Percentiles rank a stretch among this genome's conserved stretches.
Conservation (phyloP, 257 asterid genomes). For the Nicotiana tomentosiformis region DNA sequence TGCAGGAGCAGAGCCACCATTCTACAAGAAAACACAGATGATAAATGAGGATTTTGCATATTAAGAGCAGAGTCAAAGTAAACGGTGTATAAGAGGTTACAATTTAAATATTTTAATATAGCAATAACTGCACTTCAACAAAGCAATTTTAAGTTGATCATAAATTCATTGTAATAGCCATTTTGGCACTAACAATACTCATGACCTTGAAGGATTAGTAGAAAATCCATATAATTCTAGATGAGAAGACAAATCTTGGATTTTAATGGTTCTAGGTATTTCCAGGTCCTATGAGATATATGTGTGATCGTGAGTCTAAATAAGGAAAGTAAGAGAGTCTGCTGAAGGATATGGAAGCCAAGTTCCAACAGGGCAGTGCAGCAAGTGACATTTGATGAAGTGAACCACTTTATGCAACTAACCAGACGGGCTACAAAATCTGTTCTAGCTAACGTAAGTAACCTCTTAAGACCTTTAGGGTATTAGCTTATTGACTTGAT, state of each 20-base stretch:
- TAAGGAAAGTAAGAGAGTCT: not conserved
- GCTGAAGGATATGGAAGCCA: not conserved
- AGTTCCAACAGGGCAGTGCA: not conserved
- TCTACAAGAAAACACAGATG: conserved; percentile 43
- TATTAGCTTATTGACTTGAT: not conserved
- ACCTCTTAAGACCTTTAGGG: not conserved
- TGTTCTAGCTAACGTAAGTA: not conserved
- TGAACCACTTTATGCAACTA: not conserved
- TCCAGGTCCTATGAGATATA: not conserved
- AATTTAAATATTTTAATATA: not conserved
- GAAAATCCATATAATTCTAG: not conserved
- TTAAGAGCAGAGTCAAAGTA: not conserved
- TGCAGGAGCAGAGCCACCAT: conserved; percentile 45
- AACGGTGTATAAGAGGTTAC: not conserved
- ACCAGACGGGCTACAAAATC: not conserved
- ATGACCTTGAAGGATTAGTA: not conserved
- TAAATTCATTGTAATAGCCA: not conserved
- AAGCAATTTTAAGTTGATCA: not conserved
- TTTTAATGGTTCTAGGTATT: not conserved
- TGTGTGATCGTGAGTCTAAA: not conserved
- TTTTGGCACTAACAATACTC: not conserved
- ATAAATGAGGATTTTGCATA: not conserved
- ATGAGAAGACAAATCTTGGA: not conserved
- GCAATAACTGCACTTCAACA: not conserved
- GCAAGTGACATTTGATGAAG: not conserved